Base-by-base conservation (phyloP, 2,329 filamentous ascomycete species). In the Colletotrichum acutatum region DNA sequence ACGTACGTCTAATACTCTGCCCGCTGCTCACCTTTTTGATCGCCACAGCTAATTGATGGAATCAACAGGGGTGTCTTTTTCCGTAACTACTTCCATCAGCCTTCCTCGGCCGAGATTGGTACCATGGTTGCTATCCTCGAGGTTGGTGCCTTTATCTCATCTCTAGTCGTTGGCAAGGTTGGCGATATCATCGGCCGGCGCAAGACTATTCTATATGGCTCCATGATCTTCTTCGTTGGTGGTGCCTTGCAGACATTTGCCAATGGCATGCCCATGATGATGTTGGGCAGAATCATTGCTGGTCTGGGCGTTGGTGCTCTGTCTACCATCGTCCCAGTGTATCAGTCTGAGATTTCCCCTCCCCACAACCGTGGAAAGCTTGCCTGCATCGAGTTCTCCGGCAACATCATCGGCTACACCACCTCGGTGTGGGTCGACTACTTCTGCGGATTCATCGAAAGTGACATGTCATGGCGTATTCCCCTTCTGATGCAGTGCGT, bases 361-460 rank as follows among this genome's bases (percentile, higher is more conserved):
- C 95, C 97, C 5, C 97, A 99, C 80, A 98, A 98, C 83, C 90
- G 97, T 78, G 97, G 97, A 75, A 97, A 97, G 84, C 88, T 99
- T 74, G 97, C 96, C 28, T 98, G 97, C 82, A 98, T 99, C 76
- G 97, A 99, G 82, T 99, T 98, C 80, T 96, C 96, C 0, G 97
- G 97, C 66, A 99, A 99, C 83, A 97, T 99, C 75, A 92, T 94
- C 74, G 97, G 97, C 37, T 99, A 99, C 81, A 93, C 96, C 67
- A 95, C 95, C 66, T 98, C 96, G 77, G 96, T 98, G 26, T 99
- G 97, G 97, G 96, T 98, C 32, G 97, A 99, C 83, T 99, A 98
- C 84, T 96, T 97, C 78, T 98, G 95, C 83, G 97, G 94, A 71
- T 98, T 89, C 80, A 98, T 99, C 80, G 83, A 94, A 74, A 94